A percentile compares a stretch with the other conserved stretches of the same genome.
These are phyloP conservation scores for Magnolia kwangsiensis DNA, from an alignment of 164 flowering plant species.

Conservation along the genomic window DNA sequence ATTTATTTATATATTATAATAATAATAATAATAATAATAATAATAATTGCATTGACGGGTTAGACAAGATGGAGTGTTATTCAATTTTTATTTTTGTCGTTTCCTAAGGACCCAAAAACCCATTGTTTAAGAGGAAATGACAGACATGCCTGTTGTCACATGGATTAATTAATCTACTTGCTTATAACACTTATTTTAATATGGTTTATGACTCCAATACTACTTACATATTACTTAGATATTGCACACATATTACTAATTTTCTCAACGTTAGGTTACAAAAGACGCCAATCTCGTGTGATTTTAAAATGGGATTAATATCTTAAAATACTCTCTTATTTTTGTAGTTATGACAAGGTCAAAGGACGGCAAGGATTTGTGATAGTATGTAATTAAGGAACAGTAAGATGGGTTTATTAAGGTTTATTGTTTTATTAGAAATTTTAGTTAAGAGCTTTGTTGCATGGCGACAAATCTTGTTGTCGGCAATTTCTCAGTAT, in stretches of 20 bases:
- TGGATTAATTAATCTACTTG: constrained; percentile 23
- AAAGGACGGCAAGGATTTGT: neutral
- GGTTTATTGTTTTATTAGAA: neutral
- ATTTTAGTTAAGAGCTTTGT: neutral
- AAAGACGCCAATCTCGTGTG: neutral
- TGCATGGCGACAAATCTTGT: neutral
- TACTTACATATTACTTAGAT: neutral
- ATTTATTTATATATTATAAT: neutral
- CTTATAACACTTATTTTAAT: constrained; percentile 23
- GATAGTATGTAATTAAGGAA: no score
- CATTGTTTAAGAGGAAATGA: constrained; percentile 30
- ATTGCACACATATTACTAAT: neutral
- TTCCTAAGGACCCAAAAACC: constrained; percentile 30
- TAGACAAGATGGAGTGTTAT: neutral
- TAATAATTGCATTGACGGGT: neutral
- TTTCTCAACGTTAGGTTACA: neutral
- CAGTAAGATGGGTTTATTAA: neutral
- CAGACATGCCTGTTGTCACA: constrained; percentile 49
- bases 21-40: no score
- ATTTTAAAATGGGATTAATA: neutral
- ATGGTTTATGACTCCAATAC: neutral
- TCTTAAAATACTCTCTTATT: neutral
- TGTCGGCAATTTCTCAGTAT: neutral
- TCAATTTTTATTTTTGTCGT: neutral
- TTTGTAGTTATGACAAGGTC: neutral